Evolutionary conservation across 345 rosid genomes (phyloP), one percentile per base, ranked within the genome.

Genomic region (Angophora floribunda): DNA sequence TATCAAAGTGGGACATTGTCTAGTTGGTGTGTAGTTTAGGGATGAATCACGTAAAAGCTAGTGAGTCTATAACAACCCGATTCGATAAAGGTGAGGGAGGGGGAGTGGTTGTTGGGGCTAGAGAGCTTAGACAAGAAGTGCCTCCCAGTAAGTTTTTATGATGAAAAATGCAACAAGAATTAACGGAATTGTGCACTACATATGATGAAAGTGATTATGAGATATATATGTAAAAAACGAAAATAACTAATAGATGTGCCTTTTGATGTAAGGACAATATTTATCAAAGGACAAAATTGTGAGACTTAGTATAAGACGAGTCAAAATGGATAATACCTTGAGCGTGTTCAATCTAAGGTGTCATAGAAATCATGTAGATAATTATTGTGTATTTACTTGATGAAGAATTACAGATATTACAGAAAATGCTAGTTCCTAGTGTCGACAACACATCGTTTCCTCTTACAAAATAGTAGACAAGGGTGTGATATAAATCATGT

Each of bases 111-210:
- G 21, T 22, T 26, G 24, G 61, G 1, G 13, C 6, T 22, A 55
- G 12, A 55, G 61, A 2, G 28, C 28, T 0, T 22, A 2, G 61
- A 55, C 13, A 22, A 55, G 0, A 12, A 55, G 61, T 0, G 1
- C 21, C 24, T 26, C 61, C 28, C 21, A 22, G 9, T 21, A 55
- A 12, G 24, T 55, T 55, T 47, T 55, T 9, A 55, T 26, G 61
- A 55, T 55, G 28, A 12, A 0, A 0, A 55, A 55, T 11, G 61
- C 41, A 21, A 28, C 21, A 55, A 12, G 2, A 55, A 55, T 55
- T 21, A 55, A 22, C 28, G 9, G 21, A 55, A 55, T 2, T 22
- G 2, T 22, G 61, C 61, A 55, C 8, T 9, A 12, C 22, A 55
- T 12, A 4, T 55, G 6, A 36, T 12, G 24, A 22, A 55, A 55